Conservation (phyloP, 1,284 basidiomycete species). For the Agaricales sp. region DNA sequence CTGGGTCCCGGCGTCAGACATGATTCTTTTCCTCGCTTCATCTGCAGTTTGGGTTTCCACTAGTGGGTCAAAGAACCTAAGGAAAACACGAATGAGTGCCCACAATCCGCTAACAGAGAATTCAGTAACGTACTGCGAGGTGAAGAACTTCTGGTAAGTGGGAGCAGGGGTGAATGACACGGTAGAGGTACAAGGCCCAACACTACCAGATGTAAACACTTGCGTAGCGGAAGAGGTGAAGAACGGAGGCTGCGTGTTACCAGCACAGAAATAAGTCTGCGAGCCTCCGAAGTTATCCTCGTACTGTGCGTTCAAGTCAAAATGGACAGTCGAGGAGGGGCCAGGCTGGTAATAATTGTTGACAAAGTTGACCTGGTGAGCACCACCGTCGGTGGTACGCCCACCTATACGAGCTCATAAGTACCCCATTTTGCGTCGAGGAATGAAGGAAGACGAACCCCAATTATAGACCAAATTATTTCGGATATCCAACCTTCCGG, state of each 20-base stretch:
- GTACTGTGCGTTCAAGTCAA: slow-evolving; percentile 2
- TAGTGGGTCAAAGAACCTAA: not conserved
- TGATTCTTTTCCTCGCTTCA: slow-evolving; percentile 5
- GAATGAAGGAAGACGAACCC: not conserved
- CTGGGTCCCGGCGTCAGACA: slow-evolving; percentile 6
- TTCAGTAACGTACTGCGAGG: slow-evolving; percentile 1
- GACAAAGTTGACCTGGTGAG: slow-evolving; percentile 5
- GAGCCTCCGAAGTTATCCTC: slow-evolving; percentile 6
- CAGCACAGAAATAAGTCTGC: slow-evolving; percentile 7
- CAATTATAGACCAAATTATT: slow-evolving; percentile 9
- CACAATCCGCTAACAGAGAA: not conserved
- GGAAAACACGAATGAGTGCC: not conserved
- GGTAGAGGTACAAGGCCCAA: slow-evolving; percentile 2
- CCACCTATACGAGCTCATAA: not conserved
- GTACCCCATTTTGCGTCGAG: no score
- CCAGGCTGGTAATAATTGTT: slow-evolving; percentile 8
- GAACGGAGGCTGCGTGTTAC: slow-evolving; percentile 4
- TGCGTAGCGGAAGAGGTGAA: slow-evolving; percentile 2
- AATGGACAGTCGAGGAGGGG: not conserved
- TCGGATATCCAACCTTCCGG: slow-evolving; percentile 1
- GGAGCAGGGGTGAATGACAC: slow-evolving; percentile 6
- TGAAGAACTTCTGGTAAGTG: slow-evolving; percentile 6
- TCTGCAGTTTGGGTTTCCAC: slow-evolving; percentile 5
- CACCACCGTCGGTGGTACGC: slow-evolving; percentile 4
- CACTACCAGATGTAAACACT: slow-evolving; percentile 2